Evolutionary conservation across 495 filamentous ascomycete species (phyloP), one percentile per base, ranked within the genome.

Genomic region (Xanthoparmelia taractica): DNA sequence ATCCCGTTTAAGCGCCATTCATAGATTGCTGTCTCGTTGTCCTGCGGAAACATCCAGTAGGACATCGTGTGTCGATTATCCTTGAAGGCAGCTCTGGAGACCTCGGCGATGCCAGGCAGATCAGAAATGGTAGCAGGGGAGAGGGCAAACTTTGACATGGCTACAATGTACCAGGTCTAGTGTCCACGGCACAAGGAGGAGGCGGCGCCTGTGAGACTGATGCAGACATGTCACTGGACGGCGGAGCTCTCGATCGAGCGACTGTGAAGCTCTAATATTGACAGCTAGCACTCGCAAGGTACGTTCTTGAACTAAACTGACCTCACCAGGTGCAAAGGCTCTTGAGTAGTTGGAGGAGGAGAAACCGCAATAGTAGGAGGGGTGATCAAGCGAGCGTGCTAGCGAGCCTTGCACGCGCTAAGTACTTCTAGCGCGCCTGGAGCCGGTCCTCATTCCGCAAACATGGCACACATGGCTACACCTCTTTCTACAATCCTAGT

Each of bases 41-140:
- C 57, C 52, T 31, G 27, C 0, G 57, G 45, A 23, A 58, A 58
- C 29, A 59, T 59, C 63, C 57, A 64, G 43, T 64, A 64, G 23
- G 63, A 59, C 57, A 59, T 43, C 10, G 63, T 54, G 1, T 55
- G 25, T 13, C 33, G 43, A 29, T 37, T 58, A 31, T 38, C 58
- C 11, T 18, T 54, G n/a, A 58, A 59, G 18, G 63, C 63, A 12
- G 36, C 57, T 33, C 36, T 40, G 25, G 25, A 29, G 34, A 64
- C 31, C 33, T 4, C 38, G 29, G 57, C 63, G 33, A 64, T 47
- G 38, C 43, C 56, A 38, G 40, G 40, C 7, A 64, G 57, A 37
- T 64, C 63, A 5, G 5, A 6, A 7, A 40, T 29, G 27, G 54
- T 60, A 25, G 54, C 59, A 11, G 40, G 38, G 8, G 52, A 56